Evolutionary conservation across 2,329 filamentous ascomycete species (phyloP).

Genomic region (Fusarium anthophilum): DNA sequence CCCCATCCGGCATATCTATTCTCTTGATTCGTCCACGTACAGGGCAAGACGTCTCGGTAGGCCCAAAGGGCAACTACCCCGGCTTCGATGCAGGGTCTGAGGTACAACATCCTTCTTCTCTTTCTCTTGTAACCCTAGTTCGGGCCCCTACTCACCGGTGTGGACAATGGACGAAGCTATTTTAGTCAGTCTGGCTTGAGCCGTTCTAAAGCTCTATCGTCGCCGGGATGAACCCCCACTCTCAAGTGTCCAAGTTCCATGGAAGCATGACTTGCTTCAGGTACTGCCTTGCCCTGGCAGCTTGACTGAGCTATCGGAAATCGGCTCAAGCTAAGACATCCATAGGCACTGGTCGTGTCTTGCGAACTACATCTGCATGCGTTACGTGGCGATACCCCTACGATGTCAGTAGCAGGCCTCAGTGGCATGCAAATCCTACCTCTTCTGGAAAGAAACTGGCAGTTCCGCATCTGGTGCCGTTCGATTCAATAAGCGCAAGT

Average conservation of each 20-base stretch:
- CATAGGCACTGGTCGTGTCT: not conserved
- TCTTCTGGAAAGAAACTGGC: slow-evolving; percentile 4
- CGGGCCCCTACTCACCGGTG: slow-evolving; percentile 39
- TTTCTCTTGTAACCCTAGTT: slow-evolving; percentile 19
- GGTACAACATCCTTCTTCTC: slow-evolving; percentile 13
- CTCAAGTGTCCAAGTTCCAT: slow-evolving; percentile 11
- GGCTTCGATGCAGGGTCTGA: slow-evolving; percentile 13
- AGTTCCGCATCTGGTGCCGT: slow-evolving; percentile 3
- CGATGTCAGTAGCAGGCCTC: slow-evolving; percentile 33
- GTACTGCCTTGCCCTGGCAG: slow-evolving; percentile 26
- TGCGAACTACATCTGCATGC: slow-evolving; percentile 8
- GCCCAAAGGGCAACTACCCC: slow-evolving; percentile 22
- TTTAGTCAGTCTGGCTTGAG: slow-evolving; percentile 23
- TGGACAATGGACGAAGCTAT: slow-evolving; percentile 27
- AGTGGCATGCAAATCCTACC: slow-evolving; percentile 21
- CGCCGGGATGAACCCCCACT: slow-evolving; percentile 30
- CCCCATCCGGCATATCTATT: slow-evolving; percentile 17
- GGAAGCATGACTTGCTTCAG: slow-evolving; percentile 19
- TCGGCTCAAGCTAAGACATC: not conserved
- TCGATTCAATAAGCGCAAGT: slow-evolving; percentile 5
- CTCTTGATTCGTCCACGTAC: slow-evolving; percentile 38
- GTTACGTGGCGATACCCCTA: slow-evolving; percentile 29
- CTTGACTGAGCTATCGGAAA: slow-evolving; percentile 7
- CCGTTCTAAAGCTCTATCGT: slow-evolving; percentile 6
- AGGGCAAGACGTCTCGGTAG: slow-evolving; percentile 17